These are phyloP conservation scores for Wickerhamomyces sp. DNA, from an alignment of 1,139 yeast genomes.

Conservation along the genomic window DNA sequence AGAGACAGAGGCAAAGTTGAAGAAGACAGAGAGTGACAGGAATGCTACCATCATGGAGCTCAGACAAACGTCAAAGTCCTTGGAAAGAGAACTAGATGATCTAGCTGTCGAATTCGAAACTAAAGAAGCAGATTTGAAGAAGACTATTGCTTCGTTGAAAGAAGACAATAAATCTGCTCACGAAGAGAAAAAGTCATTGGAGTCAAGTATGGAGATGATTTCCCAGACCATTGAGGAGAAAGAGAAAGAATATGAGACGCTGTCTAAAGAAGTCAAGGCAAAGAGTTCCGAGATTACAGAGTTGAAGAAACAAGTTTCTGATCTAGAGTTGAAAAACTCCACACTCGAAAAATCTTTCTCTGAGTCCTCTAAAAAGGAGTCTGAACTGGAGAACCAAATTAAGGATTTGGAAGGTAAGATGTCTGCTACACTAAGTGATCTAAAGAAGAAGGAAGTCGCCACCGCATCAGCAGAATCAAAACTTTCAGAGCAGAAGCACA, in stretches of 20 bases:
- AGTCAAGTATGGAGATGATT: conserved; percentile 26
- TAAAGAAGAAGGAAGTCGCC: conserved; percentile 6
- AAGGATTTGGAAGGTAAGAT: conserved; percentile 8
- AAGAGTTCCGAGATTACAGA: conserved; percentile 11
- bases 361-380: too few relatives aligned
- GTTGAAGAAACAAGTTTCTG: conserved; percentile 5
- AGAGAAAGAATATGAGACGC: conserved; percentile 23
- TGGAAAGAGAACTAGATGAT: conserved; percentile 21
- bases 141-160: conserved; percentile 10
- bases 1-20: background rate
- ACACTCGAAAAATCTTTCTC: background rate
- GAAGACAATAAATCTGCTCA: conserved; percentile 23
- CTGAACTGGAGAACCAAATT: background rate
- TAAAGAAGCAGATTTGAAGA: conserved; percentile 15
- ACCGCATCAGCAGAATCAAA: conserved; percentile 11
- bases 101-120: conserved; percentile 17
- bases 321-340: conserved; percentile 1
- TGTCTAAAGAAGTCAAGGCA: conserved; percentile 11
- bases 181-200: conserved; percentile 25
- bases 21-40: background rate
- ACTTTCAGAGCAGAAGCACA: conserved; percentile 7
- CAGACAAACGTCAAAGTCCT: background rate
- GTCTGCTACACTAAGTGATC: background rate
- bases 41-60: conserved; percentile 2
- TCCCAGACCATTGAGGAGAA: conserved; percentile 28